These are phyloP conservation scores for Fusarium anthophilum DNA, from an alignment of 2,329 filamentous ascomycete genomes.

Conservation along the genomic window DNA sequence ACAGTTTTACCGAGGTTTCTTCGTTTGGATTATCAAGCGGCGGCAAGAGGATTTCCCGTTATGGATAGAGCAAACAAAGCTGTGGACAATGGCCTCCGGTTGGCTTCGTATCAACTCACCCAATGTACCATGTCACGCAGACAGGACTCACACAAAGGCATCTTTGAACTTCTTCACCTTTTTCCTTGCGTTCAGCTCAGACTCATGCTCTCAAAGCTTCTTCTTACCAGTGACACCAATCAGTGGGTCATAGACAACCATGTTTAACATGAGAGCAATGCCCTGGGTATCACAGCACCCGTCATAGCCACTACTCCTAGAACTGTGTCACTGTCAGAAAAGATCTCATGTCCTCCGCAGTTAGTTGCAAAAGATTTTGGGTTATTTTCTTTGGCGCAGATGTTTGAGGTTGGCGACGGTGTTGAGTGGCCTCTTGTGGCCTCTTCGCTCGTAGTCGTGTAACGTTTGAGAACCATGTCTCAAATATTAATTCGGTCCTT, in stretches of 20 bases:
- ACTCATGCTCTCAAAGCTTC: not conserved
- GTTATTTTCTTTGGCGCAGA: slow-evolving; percentile 8
- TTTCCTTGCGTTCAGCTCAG: not conserved
- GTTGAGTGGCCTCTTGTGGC: slow-evolving; percentile 29
- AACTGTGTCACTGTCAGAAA: slow-evolving; percentile 47
- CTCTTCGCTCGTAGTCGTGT: slow-evolving; percentile 36
- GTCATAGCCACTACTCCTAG: slow-evolving; percentile 46
- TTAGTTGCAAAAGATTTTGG: not conserved
- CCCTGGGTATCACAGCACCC: slow-evolving; percentile 49
- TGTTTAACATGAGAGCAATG: slow-evolving; percentile 26
- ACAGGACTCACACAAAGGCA: not conserved
- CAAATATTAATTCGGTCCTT: slow-evolving; percentile 45
- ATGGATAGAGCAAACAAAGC: not conserved
- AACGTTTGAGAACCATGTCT: slow-evolving; percentile 42
- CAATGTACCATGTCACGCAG: not conserved
- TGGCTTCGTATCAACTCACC: not conserved
- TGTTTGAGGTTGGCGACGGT: slow-evolving; percentile 34
- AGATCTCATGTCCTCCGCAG: slow-evolving; percentile 38
- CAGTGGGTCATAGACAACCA: slow-evolving; percentile 25
- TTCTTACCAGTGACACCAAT: slow-evolving; percentile 15
- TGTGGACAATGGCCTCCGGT: not conserved
- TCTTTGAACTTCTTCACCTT: not conserved
- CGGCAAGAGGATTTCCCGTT: not conserved
- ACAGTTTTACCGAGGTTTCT: slow-evolving; percentile 28
- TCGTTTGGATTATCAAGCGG: slow-evolving; percentile 17